Percentiles rank a stretch among this genome's conserved stretches.
Conservation (phyloP, 1,139 yeast species). For the Geotrichum fermentans region DNA sequence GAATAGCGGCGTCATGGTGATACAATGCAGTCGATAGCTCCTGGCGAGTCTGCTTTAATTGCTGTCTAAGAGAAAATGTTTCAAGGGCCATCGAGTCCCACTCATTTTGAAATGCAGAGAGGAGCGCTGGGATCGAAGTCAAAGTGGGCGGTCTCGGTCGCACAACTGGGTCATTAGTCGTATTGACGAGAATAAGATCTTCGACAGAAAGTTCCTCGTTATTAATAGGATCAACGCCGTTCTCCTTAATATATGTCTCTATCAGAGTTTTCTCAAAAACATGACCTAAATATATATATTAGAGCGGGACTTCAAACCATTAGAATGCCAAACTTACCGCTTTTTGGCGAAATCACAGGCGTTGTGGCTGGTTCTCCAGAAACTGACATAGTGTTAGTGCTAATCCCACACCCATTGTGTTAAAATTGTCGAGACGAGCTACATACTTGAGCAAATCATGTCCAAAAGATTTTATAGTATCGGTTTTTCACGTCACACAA, state of each 20-base stretch:
- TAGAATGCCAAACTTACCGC: slow-evolving; percentile 41
- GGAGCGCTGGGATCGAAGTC: slow-evolving; percentile 72
- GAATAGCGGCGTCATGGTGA: slow-evolving; percentile 83
- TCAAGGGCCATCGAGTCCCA: slow-evolving; percentile 89
- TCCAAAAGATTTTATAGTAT: background rate
- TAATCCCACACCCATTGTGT: too few species aligned
- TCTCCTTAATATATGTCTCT: slow-evolving; percentile 56
- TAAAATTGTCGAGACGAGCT: background rate
- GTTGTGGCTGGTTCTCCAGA: slow-evolving; percentile 63
- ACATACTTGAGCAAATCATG: slow-evolving; percentile 36
- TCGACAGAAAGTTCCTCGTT: slow-evolving; percentile 54
- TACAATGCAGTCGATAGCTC: slow-evolving; percentile 75
- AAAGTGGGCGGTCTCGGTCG: slow-evolving; percentile 50
- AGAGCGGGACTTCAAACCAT: background rate
- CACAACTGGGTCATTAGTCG: slow-evolving; percentile 33
- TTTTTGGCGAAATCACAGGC: slow-evolving; percentile 74
- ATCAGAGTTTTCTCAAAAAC: slow-evolving; percentile 65
- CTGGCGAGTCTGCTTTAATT: slow-evolving; percentile 58
- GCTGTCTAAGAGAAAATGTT: slow-evolving; percentile 69
- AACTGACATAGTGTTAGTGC: slow-evolving; percentile 35
- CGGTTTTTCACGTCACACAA: background rate
- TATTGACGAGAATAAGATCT: slow-evolving; percentile 53
- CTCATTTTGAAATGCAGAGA: slow-evolving; percentile 74
- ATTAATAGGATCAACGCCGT: slow-evolving; percentile 72
- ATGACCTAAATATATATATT: slow-evolving; percentile 33